Evolutionary conservation across 768 basidiomycete species (phyloP), one percentile per base, ranked within the genome.

Genomic region (Mycena indigotica): DNA sequence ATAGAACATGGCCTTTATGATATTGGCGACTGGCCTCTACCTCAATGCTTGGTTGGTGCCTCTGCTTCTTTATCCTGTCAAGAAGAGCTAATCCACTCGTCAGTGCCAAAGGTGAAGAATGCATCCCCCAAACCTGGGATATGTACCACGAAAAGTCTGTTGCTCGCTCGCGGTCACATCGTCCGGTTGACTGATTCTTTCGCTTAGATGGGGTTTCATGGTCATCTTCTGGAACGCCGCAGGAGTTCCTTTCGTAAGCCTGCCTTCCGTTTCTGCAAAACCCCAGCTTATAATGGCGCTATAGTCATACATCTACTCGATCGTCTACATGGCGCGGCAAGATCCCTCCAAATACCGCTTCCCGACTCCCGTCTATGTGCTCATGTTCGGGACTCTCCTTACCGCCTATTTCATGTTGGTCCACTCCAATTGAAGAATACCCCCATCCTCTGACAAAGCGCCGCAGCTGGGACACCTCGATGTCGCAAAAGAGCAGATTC

Each of bases 161-260:
- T 4, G 25, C 60, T 10, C 40, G 28, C 28, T 26, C 10, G 30
- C 28, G 48, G 52, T 25, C 21, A 23, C 57, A 15, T 19, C 61
- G 39, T 56, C 51, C 5, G 45, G 4, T 50, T 50, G 28, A 66
- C 16, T 13, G 12, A 23, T 32, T 40, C 32, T 24, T n/a, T n/a
- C n/a, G n/a, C n/a, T 12, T 48, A 86, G 84, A 67, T 93, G 91
- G 91, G 92, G 95, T 28, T 98, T 95, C 80, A 89, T 98, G 84
- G 88, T 98, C 62, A 97, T 97, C 69, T 98, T 98, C 78, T 97
- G 95, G 95, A 94, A 95, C 69, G 86, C 93, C 65, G 91, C 95
- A 2, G 95, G 94, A 44, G 93, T 94, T 13, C 92, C 91, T 41
- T 95, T 95, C 74, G 91, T 92, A 70, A 62, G 90, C 24, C 28